Conservation (phyloP, 805 yeast species). For the Jamesozyma hellenica region DNA sequence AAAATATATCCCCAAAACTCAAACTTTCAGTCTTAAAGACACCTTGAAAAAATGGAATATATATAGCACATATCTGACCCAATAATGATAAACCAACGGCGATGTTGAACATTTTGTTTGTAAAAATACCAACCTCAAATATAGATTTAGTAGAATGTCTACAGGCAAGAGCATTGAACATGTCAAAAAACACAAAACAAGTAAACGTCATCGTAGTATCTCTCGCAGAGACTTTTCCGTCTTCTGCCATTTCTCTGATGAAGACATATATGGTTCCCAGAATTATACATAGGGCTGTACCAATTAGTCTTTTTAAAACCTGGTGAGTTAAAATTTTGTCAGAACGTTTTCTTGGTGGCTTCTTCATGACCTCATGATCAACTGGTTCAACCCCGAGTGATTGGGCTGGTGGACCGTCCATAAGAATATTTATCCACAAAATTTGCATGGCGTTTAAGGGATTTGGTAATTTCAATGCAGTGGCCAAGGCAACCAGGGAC, state of each 20-base stretch:
- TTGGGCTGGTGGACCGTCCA: slow-evolving; percentile 99
- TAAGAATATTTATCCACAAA: slow-evolving; percentile 89
- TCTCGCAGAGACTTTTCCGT: slow-evolving; percentile 74
- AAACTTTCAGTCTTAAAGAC: slow-evolving; percentile 94
- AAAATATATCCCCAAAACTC: slow-evolving; percentile 49
- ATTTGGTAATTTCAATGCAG: slow-evolving; percentile 79
- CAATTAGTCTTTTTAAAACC: slow-evolving; percentile 62
- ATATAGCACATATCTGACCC: slow-evolving; percentile 90
- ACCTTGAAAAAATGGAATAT: slow-evolving; percentile 83
- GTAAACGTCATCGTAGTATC: slow-evolving; percentile 99
- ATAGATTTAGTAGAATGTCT: slow-evolving; percentile 80
- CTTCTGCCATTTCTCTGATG: slow-evolving; percentile 72
- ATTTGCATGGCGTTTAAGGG: slow-evolving; percentile 98
- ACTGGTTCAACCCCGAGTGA: slow-evolving; percentile 96
- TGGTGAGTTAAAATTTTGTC: slow-evolving; percentile 71
- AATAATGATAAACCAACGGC: slow-evolving; percentile 82
- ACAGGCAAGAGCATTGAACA: slow-evolving; percentile 93
- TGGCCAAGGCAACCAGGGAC: slow-evolving; percentile 76
- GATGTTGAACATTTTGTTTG: slow-evolving; percentile 82
- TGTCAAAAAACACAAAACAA: slow-evolving; percentile 88
- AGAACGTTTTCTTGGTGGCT: slow-evolving; percentile 86
- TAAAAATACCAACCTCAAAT: slow-evolving; percentile 69
- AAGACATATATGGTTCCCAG: slow-evolving; percentile 88
- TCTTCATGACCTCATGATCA: slow-evolving; percentile 87
- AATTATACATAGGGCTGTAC: slow-evolving; percentile 64